phyloP scores from a whole-genome alignment of 495 filamentous ascomycete genomes.

The Penicillium riverlandense region DNA sequence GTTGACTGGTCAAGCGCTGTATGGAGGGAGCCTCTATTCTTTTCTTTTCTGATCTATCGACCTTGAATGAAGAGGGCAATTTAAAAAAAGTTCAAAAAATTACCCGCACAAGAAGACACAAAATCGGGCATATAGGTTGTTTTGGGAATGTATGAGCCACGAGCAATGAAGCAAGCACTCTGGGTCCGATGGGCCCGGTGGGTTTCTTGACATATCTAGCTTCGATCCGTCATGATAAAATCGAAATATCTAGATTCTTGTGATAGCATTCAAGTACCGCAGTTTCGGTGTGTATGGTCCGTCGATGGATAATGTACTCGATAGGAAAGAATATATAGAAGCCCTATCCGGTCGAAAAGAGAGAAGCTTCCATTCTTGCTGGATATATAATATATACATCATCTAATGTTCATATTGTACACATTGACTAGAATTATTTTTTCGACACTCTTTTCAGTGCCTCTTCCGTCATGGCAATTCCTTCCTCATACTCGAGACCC shows the following conservation, averaged over 20 bases:
- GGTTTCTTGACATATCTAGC: conserved; percentile 35
- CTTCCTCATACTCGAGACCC: conserved; percentile 57
- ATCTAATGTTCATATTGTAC: conserved; percentile 14
- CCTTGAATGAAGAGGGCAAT: conserved; percentile 11
- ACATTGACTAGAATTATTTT: conserved; percentile 11
- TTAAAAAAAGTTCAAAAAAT: conserved; percentile 29
- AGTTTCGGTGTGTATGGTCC: too few relatives aligned
- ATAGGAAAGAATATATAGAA: background rate
- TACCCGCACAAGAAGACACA: conserved; percentile 13
- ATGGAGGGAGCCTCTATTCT: conserved; percentile 18
- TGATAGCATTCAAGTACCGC: conserved; percentile 11
- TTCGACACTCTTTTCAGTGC: conserved; percentile 37
- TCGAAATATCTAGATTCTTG: conserved; percentile 31
- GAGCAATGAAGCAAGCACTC: conserved; percentile 37
- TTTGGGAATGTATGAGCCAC: conserved; percentile 45
- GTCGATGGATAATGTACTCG: background rate
- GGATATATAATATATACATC: background rate
- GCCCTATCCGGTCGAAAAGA: background rate
- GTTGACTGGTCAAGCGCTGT: conserved; percentile 5
- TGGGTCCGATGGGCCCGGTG: conserved; percentile 12
- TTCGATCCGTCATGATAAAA: conserved; percentile 25
- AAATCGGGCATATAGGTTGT: conserved; percentile 27
- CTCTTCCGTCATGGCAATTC: conserved; percentile 48
- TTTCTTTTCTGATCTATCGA: conserved; percentile 21
- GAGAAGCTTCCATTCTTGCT: too few relatives aligned